Evolutionary conservation across 805 yeast species (phyloP).

Genomic region (Naumovozyma dairenensis): DNA sequence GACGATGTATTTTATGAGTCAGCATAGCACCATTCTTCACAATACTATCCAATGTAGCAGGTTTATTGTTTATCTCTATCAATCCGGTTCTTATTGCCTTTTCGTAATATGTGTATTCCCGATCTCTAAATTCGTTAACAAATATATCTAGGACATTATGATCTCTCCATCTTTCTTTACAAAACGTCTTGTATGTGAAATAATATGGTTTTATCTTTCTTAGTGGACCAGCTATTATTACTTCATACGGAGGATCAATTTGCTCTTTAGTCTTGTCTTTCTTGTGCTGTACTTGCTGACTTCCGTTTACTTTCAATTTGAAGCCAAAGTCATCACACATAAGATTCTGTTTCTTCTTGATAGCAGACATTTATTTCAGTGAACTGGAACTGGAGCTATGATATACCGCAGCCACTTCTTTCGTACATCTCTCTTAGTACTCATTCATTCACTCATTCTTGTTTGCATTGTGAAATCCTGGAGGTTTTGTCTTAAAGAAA

Average conservation of each 20-base stretch:
- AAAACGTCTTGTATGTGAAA: conserved; percentile 81
- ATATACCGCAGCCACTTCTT: no score
- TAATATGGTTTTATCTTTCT: conserved; percentile 76
- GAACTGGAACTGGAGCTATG: no score
- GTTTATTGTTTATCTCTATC: conserved; percentile 57
- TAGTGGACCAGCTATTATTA: conserved; percentile 48
- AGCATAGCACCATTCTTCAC: conserved; percentile 77
- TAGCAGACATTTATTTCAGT: no score
- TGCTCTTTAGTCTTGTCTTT: conserved; percentile 41
- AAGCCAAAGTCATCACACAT: conserved; percentile 24
- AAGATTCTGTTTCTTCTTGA: no score
- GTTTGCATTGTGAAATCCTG: no score
- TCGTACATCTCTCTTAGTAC: no score
- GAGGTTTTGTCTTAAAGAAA: no score
- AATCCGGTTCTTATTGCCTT: conserved; percentile 48
- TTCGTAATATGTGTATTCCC: conserved; percentile 55
- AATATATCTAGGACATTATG: conserved; percentile 75
- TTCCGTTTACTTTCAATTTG: conserved; percentile 19
- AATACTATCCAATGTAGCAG: conserved; percentile 53
- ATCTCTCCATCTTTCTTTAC: conserved; percentile 85
- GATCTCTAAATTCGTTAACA: conserved; percentile 71
- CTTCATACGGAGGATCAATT: conserved; percentile 49
- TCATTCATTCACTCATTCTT: no score
- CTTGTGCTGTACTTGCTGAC: conserved; percentile 20
- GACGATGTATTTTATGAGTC: conserved; percentile 69